Percentiles rank a stretch among this genome's conserved stretches.
Evolutionary conservation across 1,284 basidiomycete genomes (phyloP).

Genomic region (Malassezia psittaci): DNA sequence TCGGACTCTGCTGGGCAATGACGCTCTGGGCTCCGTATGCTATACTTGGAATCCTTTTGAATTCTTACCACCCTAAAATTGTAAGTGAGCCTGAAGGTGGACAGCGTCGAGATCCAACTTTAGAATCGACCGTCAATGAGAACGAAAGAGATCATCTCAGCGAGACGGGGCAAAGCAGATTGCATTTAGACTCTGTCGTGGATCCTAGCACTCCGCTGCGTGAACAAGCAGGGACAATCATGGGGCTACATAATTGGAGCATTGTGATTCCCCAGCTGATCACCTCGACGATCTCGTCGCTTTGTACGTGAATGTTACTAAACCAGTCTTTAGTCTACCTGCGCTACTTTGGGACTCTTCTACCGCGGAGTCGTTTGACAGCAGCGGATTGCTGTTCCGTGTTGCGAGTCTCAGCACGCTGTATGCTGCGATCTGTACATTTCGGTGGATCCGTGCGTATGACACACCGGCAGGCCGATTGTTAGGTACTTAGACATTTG

Average conservation of each 20-base stretch:
- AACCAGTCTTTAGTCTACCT: slow-evolving; percentile 12
- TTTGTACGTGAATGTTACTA: slow-evolving; percentile 3
- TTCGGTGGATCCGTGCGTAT: slow-evolving; percentile 11
- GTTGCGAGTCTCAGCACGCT: slow-evolving; percentile 18
- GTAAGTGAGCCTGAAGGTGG: not conserved
- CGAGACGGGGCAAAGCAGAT: too few species aligned
- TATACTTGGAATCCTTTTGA: slow-evolving; percentile 41
- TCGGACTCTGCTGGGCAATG: slow-evolving; percentile 53
- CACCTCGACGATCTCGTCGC: slow-evolving; percentile 7
- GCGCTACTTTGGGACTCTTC: not conserved
- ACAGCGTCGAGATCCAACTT: not conserved
- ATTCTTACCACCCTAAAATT: slow-evolving; percentile 3
- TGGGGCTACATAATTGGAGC: slow-evolving; percentile 17
- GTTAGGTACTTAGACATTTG: not conserved
- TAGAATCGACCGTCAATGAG: not conserved
- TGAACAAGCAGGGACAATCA: slow-evolving; percentile 7
- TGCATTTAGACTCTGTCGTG: not conserved
- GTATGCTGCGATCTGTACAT: slow-evolving; percentile 10
- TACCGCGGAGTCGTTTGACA: slow-evolving; percentile 11
- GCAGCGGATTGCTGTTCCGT: slow-evolving; percentile 17
- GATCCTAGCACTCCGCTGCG: not conserved
- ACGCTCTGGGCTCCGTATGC: slow-evolving; percentile 51
- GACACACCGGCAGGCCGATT: not conserved
- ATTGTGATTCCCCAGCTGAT: slow-evolving; percentile 14
- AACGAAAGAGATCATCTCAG: too few species aligned